A percentile compares a stretch with the other conserved stretches of the same genome.
Evolutionary conservation across 2,329 filamentous ascomycete genomes (phyloP).

Genomic region (Cladorrhinum sp.): DNA sequence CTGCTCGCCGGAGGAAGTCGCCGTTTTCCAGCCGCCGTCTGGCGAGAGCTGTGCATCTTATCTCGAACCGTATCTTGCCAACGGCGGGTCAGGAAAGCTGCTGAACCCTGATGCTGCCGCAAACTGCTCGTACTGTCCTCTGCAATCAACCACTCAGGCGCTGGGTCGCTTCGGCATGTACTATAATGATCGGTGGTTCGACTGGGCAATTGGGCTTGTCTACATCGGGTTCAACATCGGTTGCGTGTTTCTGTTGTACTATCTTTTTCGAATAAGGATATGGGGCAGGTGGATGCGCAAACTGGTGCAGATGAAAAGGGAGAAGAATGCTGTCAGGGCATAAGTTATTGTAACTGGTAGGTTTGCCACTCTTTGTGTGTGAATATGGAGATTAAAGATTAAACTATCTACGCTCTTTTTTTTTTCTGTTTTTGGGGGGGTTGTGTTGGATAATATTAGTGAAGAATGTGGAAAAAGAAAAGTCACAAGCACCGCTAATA

Average conservation of each 20-base stretch:
- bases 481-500: background rate
- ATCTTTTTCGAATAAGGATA: background rate
- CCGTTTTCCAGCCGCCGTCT: conserved; percentile 60
- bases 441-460: background rate
- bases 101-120: conserved; percentile 44
- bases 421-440: no score
- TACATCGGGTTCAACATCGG: background rate
- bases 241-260: background rate
- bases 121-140: conserved; percentile 55
- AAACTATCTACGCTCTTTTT: background rate
- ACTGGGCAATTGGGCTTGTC: conserved; percentile 47
- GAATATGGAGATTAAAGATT: background rate
- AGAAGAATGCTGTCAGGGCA: background rate
- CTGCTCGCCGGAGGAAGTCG: conserved; percentile 68
- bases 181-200: conserved; percentile 62
- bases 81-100: conserved; percentile 51
- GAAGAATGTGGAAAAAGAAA: background rate
- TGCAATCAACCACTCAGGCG: conserved; percentile 51
- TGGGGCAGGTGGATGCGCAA: background rate
- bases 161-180: conserved; percentile 46
- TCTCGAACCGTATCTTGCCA: conserved; percentile 47
- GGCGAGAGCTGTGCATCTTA: conserved; percentile 61
- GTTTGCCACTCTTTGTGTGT: background rate
- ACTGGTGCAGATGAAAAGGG: background rate
- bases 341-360: background rate